These are phyloP conservation scores for Mycena venus DNA, from an alignment of 768 basidiomycete species.

Conservation along the genomic window DNA sequence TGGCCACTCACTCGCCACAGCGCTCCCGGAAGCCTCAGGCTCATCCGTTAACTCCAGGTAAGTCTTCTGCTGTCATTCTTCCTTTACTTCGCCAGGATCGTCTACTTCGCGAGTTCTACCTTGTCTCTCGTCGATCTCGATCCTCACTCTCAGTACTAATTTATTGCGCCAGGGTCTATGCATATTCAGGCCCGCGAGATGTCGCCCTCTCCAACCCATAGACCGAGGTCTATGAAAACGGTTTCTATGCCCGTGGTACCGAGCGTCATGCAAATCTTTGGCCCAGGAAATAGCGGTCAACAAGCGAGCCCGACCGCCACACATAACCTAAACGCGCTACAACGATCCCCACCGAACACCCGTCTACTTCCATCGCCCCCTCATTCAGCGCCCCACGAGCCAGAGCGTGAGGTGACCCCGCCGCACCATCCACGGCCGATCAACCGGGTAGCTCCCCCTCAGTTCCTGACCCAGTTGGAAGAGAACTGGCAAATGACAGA, in stretches of 20 bases:
- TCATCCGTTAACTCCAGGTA: constrained; percentile 64
- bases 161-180: constrained; percentile 50
- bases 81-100: constrained; percentile 33
- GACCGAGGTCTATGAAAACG: constrained; percentile 69
- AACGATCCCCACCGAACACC: constrained; percentile 29
- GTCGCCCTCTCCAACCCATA: constrained; percentile 63
- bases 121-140: constrained; percentile 35
- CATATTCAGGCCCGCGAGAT: constrained; percentile 60
- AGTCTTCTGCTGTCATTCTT: constrained; percentile 43
- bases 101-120: constrained; percentile 23
- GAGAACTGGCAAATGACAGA: constrained; percentile 78
- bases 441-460: constrained; percentile 66
- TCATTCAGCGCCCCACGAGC: constrained; percentile 31
- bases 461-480: constrained; percentile 71
- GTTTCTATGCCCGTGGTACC: constrained; percentile 77
- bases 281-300: constrained; percentile 53
- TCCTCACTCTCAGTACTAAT: constrained; percentile 38
- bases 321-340: constrained; percentile 27
- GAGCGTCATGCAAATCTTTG: constrained; percentile 66
- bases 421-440: constrained; percentile 73
- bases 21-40: constrained; percentile 67
- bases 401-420: constrained; percentile 45
- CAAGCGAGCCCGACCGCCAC: constrained; percentile 38
- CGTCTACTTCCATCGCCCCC: constrained; percentile 42
- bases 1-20: constrained; percentile 74